phyloP scores from a whole-genome alignment of 2,329 filamentous ascomycete genomes.

The Elsinoe ampelina region DNA sequence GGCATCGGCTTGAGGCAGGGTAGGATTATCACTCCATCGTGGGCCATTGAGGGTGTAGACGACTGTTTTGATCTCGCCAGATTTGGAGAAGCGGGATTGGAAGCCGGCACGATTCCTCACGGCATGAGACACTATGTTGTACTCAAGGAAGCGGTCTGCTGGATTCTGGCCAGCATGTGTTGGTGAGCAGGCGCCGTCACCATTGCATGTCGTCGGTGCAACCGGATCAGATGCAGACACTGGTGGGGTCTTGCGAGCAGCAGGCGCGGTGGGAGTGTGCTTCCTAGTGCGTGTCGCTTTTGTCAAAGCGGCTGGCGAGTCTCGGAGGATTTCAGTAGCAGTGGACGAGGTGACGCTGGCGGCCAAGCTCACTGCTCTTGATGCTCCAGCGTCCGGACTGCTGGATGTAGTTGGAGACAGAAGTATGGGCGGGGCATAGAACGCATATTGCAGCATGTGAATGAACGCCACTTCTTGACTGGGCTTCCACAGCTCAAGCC shows the following conservation, averaged over 20 bases:
- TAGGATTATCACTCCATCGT: not conserved
- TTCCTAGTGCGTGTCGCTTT: not conserved
- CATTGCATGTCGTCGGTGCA: no score
- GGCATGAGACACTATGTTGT: conserved; percentile 17
- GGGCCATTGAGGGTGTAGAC: conserved; percentile 16
- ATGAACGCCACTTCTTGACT: not conserved
- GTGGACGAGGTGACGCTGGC: not conserved
- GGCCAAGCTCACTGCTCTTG: not conserved
- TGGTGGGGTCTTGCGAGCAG: not conserved
- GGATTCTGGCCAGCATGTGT: conserved; percentile 15
- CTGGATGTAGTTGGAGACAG: not conserved
- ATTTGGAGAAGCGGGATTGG: not conserved
- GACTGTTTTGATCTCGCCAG: conserved; percentile 16
- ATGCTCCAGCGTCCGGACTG: not conserved
- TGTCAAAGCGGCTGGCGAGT: not conserved
- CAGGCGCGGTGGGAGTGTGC: not conserved
- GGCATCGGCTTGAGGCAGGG: not conserved
- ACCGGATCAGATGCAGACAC: not conserved
- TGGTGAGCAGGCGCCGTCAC: not conserved
- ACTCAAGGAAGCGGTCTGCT: conserved; percentile 20
- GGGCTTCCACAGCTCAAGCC: not conserved
- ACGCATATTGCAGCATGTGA: conserved; percentile 2
- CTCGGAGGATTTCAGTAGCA: not conserved
- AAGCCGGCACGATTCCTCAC: conserved; percentile 16
- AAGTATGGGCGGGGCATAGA: not conserved